A percentile compares a stretch with the other conserved stretches of the same genome.
Evolutionary conservation across 169 alveolate species (phyloP).

Genomic region (Pseudocohnilembus persalinus): DNA sequence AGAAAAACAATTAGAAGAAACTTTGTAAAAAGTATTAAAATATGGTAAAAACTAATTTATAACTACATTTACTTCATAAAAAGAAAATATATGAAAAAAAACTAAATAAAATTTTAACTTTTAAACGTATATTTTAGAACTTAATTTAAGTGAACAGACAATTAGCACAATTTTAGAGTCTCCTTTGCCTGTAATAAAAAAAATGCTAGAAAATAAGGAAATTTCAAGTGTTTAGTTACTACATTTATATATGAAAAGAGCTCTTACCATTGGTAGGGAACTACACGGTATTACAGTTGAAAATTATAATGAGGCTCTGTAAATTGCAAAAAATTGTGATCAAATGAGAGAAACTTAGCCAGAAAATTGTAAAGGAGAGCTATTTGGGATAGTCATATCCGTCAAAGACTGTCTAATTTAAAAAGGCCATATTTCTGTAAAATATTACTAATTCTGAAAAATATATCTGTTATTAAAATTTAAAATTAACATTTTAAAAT

Average conservation of each 20-base stretch:
- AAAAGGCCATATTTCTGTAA: neutral
- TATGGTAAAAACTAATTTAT: too few species aligned
- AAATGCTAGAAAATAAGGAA: neutral
- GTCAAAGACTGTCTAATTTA: conserved; percentile 5
- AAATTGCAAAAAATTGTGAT: neutral
- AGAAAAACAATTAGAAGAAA: too few species aligned
- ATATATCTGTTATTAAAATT: neutral
- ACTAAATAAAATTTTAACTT: too few species aligned
- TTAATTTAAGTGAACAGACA: neutral
- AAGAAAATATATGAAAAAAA: too few species aligned
- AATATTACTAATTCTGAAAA: neutral
- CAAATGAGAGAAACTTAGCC: neutral
- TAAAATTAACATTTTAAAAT: neutral
- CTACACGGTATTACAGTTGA: neutral
- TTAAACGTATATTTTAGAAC: neutral
- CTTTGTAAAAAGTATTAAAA: too few species aligned
- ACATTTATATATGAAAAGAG: neutral
- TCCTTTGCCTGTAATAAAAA: too few species aligned
- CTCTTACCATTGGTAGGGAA: neutral
- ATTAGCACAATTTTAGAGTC: neutral
- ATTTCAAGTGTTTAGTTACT: neutral
- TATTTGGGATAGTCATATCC: conserved; percentile 20
- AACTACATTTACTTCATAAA: too few species aligned
- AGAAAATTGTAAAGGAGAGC: neutral
- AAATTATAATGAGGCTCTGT: neutral